Conservation (phyloP, 2,329 filamentous ascomycete species). For the Trichothecium sympodiale region DNA sequence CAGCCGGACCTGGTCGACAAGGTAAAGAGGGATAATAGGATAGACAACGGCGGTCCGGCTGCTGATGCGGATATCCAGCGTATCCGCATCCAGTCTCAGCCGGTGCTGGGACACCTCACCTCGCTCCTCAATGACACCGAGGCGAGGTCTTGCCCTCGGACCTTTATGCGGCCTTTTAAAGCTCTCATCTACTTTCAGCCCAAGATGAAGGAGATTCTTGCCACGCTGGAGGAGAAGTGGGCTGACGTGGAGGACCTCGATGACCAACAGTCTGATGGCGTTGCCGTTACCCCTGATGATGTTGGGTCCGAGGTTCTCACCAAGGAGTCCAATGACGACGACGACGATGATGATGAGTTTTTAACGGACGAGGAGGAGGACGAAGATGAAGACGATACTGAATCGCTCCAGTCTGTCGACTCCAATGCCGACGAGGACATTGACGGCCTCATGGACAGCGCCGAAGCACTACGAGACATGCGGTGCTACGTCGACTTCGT, state of each 20-base stretch:
- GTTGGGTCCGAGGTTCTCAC: constrained; percentile 13
- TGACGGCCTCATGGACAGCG: constrained; percentile 24
- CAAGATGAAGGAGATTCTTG: constrained; percentile 26
- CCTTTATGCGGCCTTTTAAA: constrained; percentile 30
- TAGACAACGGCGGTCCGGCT: constrained; percentile 9
- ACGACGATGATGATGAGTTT: constrained; percentile 6
- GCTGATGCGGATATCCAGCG: constrained; percentile 19
- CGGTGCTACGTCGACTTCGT: constrained; percentile 31
- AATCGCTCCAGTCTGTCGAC: constrained; percentile 23
- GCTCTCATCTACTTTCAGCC: constrained; percentile 27
- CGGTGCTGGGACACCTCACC: constrained; percentile 26
- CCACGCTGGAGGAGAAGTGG: constrained; percentile 29
- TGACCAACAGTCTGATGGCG: constrained; percentile 11
- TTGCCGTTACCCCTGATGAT: constrained; percentile 8
- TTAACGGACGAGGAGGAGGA: constrained; percentile 5
- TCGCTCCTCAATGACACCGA: constrained; percentile 23
- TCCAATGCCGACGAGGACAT: constrained; percentile 23
- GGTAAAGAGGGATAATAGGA: constrained; percentile 12
- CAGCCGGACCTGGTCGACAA: constrained; percentile 10
- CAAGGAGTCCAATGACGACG: constrained; percentile 5
- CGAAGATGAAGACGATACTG: constrained; percentile 16
- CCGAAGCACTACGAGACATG: constrained; percentile 28
- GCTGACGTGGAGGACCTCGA: constrained; percentile 22
- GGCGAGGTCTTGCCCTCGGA: constrained; percentile 22
- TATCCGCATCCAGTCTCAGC: constrained; percentile 29